Evolutionary conservation across 2,329 filamentous ascomycete species (phyloP), one percentile per base, ranked within the genome.

Genomic region (Chrysosporium queenslandicum): DNA sequence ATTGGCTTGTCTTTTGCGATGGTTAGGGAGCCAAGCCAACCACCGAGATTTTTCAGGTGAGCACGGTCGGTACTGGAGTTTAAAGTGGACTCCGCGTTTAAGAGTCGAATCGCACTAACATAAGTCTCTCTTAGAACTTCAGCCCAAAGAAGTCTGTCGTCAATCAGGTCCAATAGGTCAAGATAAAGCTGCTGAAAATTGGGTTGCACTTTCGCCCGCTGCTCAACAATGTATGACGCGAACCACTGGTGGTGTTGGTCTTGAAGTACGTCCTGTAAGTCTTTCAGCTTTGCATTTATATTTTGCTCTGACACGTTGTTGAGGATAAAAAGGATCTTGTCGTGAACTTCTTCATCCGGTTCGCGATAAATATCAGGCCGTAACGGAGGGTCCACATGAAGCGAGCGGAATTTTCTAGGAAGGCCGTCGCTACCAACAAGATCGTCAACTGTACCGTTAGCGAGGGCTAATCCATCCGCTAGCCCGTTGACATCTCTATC

Each of bases 261-360:
- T 47, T 88, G 82, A 45, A 98, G 72, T 41, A 86, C 81, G 36
- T 87, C 83, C 46, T 81, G 83, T 34, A 98, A 78, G 59, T 96
- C 89, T 50, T 78, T 77, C 62, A 91, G 84, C 70, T 96, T 96
- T 37, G 84, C 78, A 49, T 87, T 82, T 16, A 98, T 75, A 41
- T 95, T 97, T 39, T 85, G 82, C 60, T 92, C 85, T 0, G 92
- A 97, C 49, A 98, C 83, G 60, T 98, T 98, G 75, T 98, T 98
- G 54, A 98, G 76, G 23, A 94, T 86, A 62, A 98, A 98, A 59
- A 95, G 82, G 36, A 98, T 89, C 67, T 88, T 94, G 67, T 94
- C 92, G 60, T 95, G 90, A 0, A 86, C 79, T 20, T 91, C 86
- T 58, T 87, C 85, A 56, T 85, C 79, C 0, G 92, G 94, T 12